A percentile compares a stretch with the other conserved stretches of the same genome.
These are phyloP conservation scores for Verticillium nubilum DNA, from an alignment of 2,329 filamentous ascomycete species.

Conservation along the genomic window DNA sequence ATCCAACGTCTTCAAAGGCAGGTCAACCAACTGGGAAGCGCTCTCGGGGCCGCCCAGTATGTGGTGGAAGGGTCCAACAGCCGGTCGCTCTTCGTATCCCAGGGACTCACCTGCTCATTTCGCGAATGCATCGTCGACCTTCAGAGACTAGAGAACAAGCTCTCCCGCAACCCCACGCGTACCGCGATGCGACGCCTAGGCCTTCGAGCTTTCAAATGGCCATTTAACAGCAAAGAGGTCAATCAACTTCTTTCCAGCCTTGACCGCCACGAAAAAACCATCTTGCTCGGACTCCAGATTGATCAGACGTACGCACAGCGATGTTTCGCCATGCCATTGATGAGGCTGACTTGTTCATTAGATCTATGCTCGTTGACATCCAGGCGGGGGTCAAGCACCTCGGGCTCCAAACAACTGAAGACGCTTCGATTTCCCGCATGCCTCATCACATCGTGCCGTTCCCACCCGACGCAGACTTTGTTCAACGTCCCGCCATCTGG, in stretches of 20 bases:
- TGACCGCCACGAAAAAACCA: conserved; percentile 17
- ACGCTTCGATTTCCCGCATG: conserved; percentile 1
- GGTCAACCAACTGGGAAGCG: conserved; percentile 16
- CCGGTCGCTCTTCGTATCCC: conserved; percentile 18
- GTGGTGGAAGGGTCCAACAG: conserved; percentile 19
- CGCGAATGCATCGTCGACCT: conserved; percentile 16
- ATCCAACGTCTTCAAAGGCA: conserved; percentile 25
- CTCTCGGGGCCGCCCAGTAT: conserved; percentile 18
- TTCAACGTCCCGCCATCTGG: conserved; percentile 6
- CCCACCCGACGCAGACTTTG: conserved; percentile 9
- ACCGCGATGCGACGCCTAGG: conserved; percentile 25
- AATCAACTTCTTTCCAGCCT: conserved; percentile 20
- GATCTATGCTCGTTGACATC: neutral
- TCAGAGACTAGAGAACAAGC: conserved; percentile 16
- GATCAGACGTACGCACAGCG: conserved; percentile 20
- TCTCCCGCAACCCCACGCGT: conserved; percentile 14
- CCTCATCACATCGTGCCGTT: conserved; percentile 9
- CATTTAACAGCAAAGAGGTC: conserved; percentile 28
- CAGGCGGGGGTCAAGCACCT: neutral
- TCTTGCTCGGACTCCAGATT: conserved; percentile 23
- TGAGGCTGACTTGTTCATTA: neutral
- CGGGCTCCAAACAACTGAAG: neutral
- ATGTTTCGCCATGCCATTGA: neutral
- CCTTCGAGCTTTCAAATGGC: conserved; percentile 30
- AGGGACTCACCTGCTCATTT: conserved; percentile 15